phyloP scores from a whole-genome alignment of 2,329 filamentous ascomycete species.

The Exophiala xenobiotica region DNA sequence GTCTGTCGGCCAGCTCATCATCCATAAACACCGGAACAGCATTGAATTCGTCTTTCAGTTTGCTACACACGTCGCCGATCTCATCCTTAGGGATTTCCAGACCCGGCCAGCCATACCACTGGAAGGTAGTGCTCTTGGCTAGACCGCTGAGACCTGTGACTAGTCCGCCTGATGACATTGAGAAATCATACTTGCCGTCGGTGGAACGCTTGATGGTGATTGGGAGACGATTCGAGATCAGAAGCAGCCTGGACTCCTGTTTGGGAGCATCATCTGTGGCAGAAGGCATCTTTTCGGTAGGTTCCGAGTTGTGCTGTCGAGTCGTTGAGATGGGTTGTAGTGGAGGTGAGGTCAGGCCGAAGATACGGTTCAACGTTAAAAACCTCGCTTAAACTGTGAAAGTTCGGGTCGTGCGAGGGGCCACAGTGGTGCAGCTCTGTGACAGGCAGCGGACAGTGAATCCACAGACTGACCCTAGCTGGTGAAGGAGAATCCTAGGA shows the following conservation, averaged over 20 bases:
- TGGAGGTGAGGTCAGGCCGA: no score
- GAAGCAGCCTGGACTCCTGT: conserved; percentile 58
- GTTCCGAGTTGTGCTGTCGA: background rate
- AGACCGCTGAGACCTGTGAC: conserved; percentile 91
- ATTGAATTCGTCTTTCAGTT: conserved; percentile 81
- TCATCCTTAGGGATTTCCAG: conserved; percentile 86
- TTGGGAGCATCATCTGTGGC: conserved; percentile 21
- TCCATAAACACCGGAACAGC: conserved; percentile 91
- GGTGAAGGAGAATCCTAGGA: no score
- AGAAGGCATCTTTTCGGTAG: conserved; percentile 23
- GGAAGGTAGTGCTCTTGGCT: conserved; percentile 90
- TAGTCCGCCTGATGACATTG: conserved; percentile 94
- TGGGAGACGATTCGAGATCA: conserved; percentile 91
- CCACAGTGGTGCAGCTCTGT: no score
- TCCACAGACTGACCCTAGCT: no score
- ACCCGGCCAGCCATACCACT: conserved; percentile 98
- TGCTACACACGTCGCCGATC: conserved; percentile 68
- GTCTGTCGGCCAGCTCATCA: conserved; percentile 86
- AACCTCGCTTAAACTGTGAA: no score
- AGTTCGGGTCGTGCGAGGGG: no score
- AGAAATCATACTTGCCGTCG: conserved; percentile 88
- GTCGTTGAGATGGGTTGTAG: no score
- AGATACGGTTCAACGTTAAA: no score
- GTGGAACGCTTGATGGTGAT: conserved; percentile 95
- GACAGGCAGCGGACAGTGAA: no score